phyloP scores from a whole-genome alignment of 345 rosid species.

The Geranium rotundifolium region DNA sequence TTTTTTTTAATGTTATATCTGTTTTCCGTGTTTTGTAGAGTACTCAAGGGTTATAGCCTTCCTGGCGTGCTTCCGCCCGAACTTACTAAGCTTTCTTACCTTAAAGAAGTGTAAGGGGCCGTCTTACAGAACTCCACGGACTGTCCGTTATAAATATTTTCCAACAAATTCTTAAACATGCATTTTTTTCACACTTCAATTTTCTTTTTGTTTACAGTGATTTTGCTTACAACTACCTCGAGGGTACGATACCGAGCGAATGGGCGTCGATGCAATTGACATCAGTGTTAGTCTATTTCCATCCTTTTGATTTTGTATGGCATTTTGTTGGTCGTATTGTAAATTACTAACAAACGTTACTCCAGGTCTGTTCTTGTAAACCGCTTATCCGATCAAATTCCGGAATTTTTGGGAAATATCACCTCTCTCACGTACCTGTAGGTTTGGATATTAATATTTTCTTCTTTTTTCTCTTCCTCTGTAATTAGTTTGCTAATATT shows the following conservation, averaged over 20 bases:
- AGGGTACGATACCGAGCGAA: constrained; percentile 42
- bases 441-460: constrained; percentile 11
- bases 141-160: background rate
- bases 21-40: constrained; percentile 21
- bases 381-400: constrained; percentile 42
- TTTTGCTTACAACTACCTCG: constrained; percentile 44
- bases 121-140: constrained; percentile 1
- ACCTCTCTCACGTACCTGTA: constrained; percentile 37
- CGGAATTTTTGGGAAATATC: constrained; percentile 34
- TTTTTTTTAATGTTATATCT: background rate
- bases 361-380: constrained; percentile 47
- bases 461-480: constrained; percentile 5
- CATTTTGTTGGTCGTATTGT: constrained; percentile 1
- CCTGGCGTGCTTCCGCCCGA: constrained; percentile 52
- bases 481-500: too few relatives aligned
- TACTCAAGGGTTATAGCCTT: constrained; percentile 38
- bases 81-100: constrained; percentile 36
- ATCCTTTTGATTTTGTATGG: background rate
- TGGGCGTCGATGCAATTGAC: constrained; percentile 40
- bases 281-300: constrained; percentile 29
- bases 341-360: constrained; percentile 10
- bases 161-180: background rate
- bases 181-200: background rate
- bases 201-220: constrained; percentile 21
- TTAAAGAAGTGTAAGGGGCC: constrained; percentile 33